Conservation (phyloP, 2,329 filamentous ascomycete genomes). For the Cladosporium halotolerans region DNA sequence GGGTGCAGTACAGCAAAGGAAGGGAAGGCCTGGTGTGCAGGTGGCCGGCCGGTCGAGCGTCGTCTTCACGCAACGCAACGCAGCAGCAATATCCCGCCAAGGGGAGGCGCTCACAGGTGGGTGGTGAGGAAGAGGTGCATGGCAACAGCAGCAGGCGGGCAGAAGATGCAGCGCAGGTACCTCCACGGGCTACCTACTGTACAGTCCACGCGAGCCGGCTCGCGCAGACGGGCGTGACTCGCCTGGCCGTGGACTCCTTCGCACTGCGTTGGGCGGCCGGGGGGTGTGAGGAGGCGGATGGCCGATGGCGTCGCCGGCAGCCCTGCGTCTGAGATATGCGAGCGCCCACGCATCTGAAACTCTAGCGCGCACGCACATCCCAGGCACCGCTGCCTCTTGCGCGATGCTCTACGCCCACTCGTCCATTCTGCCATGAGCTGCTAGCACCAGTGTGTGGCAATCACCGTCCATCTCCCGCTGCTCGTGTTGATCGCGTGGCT, state of each 20-base stretch:
- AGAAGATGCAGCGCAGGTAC: neutral
- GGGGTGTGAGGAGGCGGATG: too few relatives aligned
- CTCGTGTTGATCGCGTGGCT: neutral
- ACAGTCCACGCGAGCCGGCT: too few relatives aligned
- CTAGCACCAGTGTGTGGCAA: too few relatives aligned
- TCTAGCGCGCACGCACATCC: constrained; percentile 2
- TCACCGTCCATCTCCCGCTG: neutral
- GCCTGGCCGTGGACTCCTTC: too few relatives aligned
- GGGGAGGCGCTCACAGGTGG: constrained; percentile 5
- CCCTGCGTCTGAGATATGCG: constrained; percentile 1
- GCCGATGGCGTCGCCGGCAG: neutral
- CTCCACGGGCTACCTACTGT: neutral
- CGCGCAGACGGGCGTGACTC: too few relatives aligned
- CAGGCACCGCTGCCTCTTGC: neutral
- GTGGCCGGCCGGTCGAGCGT: neutral
- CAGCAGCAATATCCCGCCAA: neutral
- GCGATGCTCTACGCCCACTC: too few relatives aligned
- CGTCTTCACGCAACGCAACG: neutral
- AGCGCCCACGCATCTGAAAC: constrained; percentile 2
- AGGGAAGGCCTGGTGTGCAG: neutral
- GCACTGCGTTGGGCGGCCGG: too few relatives aligned
- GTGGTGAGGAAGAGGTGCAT: constrained; percentile 6
- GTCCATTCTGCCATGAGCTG: too few relatives aligned
- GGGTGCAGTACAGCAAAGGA: neutral
- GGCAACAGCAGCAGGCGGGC: neutral